Conservation (phyloP, 768 basidiomycete species). For the Ramaria rubella region DNA sequence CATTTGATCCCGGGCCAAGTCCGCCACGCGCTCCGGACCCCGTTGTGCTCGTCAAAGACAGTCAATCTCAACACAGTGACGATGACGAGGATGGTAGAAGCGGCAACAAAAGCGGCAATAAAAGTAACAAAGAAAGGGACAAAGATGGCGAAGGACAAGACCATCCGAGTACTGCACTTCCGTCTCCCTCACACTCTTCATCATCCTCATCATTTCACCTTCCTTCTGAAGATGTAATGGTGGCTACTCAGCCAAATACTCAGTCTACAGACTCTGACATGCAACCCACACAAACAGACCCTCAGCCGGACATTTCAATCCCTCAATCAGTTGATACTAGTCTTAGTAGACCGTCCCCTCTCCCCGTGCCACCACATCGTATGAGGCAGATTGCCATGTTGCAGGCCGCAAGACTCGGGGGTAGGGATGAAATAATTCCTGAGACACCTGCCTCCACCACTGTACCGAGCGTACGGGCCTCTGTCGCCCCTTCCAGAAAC, state of each 20-base stretch:
- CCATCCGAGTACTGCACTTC: too few relatives aligned
- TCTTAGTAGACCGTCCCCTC: not conserved
- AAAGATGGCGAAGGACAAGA: too few relatives aligned
- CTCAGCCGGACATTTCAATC: not conserved
- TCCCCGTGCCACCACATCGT: constrained; percentile 5
- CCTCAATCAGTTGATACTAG: not conserved
- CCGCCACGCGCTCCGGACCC: not conserved
- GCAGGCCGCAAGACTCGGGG: not conserved
- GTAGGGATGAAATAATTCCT: constrained; percentile 4
- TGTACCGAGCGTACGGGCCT: not conserved
- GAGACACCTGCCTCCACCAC: constrained; percentile 5
- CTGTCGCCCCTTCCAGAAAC: not conserved
- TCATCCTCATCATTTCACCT: constrained; percentile 4
- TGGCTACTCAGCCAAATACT: not conserved
- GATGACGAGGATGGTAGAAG: not conserved
- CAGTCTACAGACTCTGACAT: not conserved
- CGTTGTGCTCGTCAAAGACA: constrained; percentile 1
- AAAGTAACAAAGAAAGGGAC: not conserved
- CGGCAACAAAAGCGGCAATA: not conserved
- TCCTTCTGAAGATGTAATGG: not conserved
- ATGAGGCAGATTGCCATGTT: not conserved
- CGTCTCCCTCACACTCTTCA: not conserved
- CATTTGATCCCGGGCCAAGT: not conserved
- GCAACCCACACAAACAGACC: not conserved
- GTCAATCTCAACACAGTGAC: constrained; percentile 5